These are phyloP conservation scores for Leccinum ponderosum DNA, from an alignment of 1,284 basidiomycete species.

Conservation along the genomic window DNA sequence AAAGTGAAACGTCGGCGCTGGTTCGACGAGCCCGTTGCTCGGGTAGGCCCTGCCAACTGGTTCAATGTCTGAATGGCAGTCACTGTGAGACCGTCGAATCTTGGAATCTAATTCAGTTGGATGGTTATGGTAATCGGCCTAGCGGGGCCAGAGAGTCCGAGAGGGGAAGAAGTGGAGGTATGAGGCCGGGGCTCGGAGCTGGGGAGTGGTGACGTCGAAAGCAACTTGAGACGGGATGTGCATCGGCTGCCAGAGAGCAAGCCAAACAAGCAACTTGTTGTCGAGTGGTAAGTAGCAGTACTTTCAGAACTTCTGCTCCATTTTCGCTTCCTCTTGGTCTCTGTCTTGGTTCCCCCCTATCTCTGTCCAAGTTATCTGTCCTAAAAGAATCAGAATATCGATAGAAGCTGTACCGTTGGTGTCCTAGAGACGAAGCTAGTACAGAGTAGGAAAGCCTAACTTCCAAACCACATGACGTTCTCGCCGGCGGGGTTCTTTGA, in stretches of 20 bases:
- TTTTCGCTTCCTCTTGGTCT: neutral
- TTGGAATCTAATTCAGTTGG: neutral
- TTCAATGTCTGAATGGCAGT: neutral
- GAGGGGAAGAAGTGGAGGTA: neutral
- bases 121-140: neutral
- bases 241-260: neutral
- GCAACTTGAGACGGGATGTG: neutral
- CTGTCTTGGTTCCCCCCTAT: neutral
- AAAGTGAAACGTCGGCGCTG: neutral
- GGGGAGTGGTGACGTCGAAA: neutral
- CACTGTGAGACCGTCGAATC: neutral
- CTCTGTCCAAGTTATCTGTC: neutral
- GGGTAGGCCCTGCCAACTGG: neutral
- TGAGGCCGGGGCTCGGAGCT: neutral
- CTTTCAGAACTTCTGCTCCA: no score
- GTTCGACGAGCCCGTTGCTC: neutral
- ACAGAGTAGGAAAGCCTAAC: constrained; percentile 5
- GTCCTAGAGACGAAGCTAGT: constrained; percentile 13
- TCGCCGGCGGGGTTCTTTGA: neutral
- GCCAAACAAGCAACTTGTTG: neutral
- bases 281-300: neutral
- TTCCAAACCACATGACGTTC: neutral
- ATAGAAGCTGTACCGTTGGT: constrained; percentile 15
- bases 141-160: neutral
- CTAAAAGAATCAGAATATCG: neutral